These are phyloP conservation scores for Tillandsia leiboldiana DNA, from an alignment of 176 grass and related monocot genomes.

Conservation along the genomic window DNA sequence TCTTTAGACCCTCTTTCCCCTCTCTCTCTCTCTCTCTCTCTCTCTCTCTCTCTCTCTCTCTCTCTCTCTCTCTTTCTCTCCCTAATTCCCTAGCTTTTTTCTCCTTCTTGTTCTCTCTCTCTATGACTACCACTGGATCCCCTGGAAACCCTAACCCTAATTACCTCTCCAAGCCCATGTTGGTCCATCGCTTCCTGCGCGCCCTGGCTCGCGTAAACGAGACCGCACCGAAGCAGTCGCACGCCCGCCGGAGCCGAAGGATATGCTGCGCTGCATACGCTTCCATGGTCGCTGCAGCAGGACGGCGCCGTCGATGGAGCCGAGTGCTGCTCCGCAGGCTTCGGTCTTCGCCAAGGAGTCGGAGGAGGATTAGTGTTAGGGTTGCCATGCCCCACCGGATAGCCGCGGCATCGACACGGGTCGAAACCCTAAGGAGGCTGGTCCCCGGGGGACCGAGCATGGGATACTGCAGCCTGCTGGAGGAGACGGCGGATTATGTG, in stretches of 20 bases:
- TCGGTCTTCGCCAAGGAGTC: conserved; percentile 11
- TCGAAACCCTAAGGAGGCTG: conserved; percentile 43
- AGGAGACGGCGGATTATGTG: conserved; percentile 84
- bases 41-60: conserved; percentile 15
- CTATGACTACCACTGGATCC: conserved; percentile 32
- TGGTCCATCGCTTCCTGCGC: conserved; percentile 65
- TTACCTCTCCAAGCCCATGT: conserved; percentile 40
- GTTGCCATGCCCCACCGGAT: background rate
- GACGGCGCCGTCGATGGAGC: conserved; percentile 38
- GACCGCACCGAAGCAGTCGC: conserved; percentile 13
- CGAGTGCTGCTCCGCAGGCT: conserved; percentile 43
- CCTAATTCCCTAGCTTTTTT: background rate
- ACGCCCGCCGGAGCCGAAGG: conserved; percentile 26
- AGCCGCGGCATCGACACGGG: conserved; percentile 39
- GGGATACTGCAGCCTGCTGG: conserved; percentile 76
- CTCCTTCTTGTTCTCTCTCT: conserved; percentile 15
- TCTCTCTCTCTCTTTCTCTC: conserved; percentile 5
- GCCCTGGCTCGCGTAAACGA: conserved; percentile 49
- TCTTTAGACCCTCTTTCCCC: background rate
- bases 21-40: conserved; percentile 5
- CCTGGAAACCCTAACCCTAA: conserved; percentile 51
- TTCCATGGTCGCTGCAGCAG: conserved; percentile 50
- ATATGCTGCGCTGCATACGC: conserved; percentile 65
- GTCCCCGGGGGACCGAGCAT: conserved; percentile 60
- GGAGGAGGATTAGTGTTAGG: background rate